phyloP scores from a whole-genome alignment of 2,329 filamentous ascomycete species.

The Botrytis cinerea region DNA sequence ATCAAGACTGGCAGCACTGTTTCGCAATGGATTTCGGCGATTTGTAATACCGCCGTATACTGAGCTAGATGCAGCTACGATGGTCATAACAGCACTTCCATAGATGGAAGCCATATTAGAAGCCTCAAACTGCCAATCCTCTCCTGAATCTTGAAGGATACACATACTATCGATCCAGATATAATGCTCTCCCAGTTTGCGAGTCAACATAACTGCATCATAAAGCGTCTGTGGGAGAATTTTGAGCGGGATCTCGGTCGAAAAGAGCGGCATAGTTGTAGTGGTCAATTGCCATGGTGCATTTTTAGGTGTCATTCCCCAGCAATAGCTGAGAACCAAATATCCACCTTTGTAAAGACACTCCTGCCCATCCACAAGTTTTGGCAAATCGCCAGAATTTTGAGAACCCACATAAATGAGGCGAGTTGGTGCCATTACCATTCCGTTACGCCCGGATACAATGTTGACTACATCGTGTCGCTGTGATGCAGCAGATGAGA shows the following conservation, averaged over 20 bases:
- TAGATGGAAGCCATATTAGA: not conserved
- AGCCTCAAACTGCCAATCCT: not conserved
- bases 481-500: not conserved
- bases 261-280: not conserved
- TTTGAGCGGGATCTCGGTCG: not conserved
- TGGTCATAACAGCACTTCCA: not conserved
- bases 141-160: not conserved
- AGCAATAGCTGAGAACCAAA: not conserved
- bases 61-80: not conserved
- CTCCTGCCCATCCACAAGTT: not conserved
- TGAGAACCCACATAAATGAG: not conserved
- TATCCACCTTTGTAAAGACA: not conserved
- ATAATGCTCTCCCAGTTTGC: not conserved
- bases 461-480: not conserved
- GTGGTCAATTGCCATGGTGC: not conserved
- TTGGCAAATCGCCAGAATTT: not conserved
- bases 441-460: not conserved
- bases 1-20: not conserved
- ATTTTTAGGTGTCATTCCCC: not conserved
- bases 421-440: no score
- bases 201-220: conserved; percentile 3
- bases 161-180: conserved; percentile 10
- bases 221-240: not conserved
- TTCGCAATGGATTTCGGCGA: not conserved
- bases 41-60: not conserved